Base-by-base conservation (phyloP, 2,329 filamentous ascomycete genomes). In the Cladosporium sp. region DNA sequence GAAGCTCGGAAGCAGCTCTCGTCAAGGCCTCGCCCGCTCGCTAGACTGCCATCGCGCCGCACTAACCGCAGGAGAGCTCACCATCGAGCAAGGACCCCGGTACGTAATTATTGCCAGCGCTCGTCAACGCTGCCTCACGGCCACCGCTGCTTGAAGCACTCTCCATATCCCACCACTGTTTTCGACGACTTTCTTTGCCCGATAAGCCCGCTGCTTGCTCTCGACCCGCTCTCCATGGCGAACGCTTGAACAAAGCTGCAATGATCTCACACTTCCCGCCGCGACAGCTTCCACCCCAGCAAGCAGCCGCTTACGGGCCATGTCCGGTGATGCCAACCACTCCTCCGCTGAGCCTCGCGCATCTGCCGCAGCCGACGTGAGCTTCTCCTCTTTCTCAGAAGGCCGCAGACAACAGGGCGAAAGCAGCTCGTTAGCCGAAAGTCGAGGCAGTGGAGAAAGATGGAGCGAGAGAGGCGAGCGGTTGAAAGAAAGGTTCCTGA, bases 351-450 rank as follows among this genome's bases (percentile, higher is more conserved):
- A 66, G 63, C 50, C 69, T 59, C 59, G 57, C 52, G 57, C 57
- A 56, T 64, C 58, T 67, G 69, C 53, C 5, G 71, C 72, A 23
- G 70, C 69, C 58, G 71, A 72, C 62, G 71, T 73, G 58, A 71
- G 64, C 66, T 73, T 73, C 64, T 63, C 69, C 31, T 64, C 68
- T 3, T 58, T 67, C 46, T 62, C 67, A 40, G 62, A 70, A 66
- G 71, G 67, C 62, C 61, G 61, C 4, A 52, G 61, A 56, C 52
- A 55, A 33, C 59, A 62, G 3, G 61, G 61, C 26, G 72, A 73
- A 49, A 70, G 70, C 4, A 71, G 70, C 62, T 72, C 71, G 44
- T 67, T 68, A 31, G 70, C 70, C 50, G 70, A 52, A n/a, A 70
- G 67, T 74, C 72, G 52, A 65, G 69, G 50, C 69, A 62, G 59